These are phyloP conservation scores for Lotus japonicus DNA, from an alignment of 306 rosid species.

Conservation along the genomic window DNA sequence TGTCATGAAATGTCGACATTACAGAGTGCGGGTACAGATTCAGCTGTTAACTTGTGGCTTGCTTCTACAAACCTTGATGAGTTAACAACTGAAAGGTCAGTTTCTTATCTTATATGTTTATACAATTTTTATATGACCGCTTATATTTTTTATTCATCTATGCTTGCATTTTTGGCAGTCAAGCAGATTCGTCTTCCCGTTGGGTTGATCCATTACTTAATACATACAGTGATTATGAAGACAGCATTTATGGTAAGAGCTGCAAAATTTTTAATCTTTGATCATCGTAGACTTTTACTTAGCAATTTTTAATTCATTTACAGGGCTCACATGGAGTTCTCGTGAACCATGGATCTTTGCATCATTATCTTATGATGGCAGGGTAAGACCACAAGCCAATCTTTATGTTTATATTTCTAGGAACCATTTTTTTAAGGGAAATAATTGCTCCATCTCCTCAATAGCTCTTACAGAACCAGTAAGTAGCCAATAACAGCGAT, in stretches of 20 bases:
- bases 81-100: constrained; percentile 56
- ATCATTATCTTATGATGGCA: constrained; percentile 94
- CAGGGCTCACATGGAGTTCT: constrained; percentile 94
- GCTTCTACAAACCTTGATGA: constrained; percentile 49
- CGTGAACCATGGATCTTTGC: constrained; percentile 97
- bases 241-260: constrained; percentile 77
- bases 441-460: background rate
- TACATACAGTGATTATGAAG: constrained; percentile 91
- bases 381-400: constrained; percentile 52
- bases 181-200: constrained; percentile 43
- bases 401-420: background rate
- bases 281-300: background rate
- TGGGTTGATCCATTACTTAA: constrained; percentile 62
- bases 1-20: constrained; percentile 24
- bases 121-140: background rate
- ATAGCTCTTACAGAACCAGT: background rate
- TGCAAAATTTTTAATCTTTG: background rate
- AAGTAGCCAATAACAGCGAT: background rate
- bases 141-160: constrained; percentile 6
- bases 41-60: constrained; percentile 86
- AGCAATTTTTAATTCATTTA: constrained; percentile 17
- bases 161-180: constrained; percentile 41
- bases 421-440: background rate
- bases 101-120: constrained; percentile 14
- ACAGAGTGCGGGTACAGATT: constrained; percentile 95